Base-by-base conservation (phyloP, 257 asterid species). In the Craterostigma plantagineum region DNA sequence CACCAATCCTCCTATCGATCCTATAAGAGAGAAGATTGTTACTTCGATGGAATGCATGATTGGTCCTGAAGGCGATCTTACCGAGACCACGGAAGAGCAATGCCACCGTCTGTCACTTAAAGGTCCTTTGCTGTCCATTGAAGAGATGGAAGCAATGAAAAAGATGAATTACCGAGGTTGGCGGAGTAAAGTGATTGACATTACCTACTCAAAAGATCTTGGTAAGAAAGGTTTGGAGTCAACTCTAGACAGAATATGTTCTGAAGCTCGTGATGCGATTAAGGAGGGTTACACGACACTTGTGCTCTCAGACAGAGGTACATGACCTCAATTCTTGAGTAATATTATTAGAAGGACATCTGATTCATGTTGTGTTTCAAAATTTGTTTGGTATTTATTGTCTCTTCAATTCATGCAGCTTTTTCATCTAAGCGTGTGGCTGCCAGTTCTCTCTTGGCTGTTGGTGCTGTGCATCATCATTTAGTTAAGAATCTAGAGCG, bases 21-120 rank as follows among this genome's bases (percentile, higher is more conserved):
- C 99, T 14, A 90, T 90, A 4, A 62, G 99, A 62, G 99, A 90
- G 76, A 90, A 83, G 76, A 90, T 90, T 52, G 99, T 90, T 56
- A 90, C 99, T 62, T 90, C 99, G 38, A 83, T 65, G 77, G 80
- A 83, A 50, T 90, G 99, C 62, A 90, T 90, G 99, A 50, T 90
- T n/a, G 99, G 99, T 42, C 99, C 99, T 8, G 99, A 90, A 70
- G 96, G 96, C 11, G 99, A 90, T 70, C 96, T 83, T 33, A 83
- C 99, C 8, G 99, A 90, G 65, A 75, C 94, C 57, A 83, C 95
- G 7, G 99, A 90, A 62, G 92, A 79, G 63, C 99, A 90, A 56
- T 90, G 99, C 41, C 91, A 69, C 46, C 95, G 99, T 48, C 69
- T 90, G 56, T 79, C 99, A 6, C 76, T 90, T 42, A 83, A 83